These are phyloP conservation scores for Emmonsia crescens DNA, from an alignment of 2,329 filamentous ascomycete species.

Conservation along the genomic window DNA sequence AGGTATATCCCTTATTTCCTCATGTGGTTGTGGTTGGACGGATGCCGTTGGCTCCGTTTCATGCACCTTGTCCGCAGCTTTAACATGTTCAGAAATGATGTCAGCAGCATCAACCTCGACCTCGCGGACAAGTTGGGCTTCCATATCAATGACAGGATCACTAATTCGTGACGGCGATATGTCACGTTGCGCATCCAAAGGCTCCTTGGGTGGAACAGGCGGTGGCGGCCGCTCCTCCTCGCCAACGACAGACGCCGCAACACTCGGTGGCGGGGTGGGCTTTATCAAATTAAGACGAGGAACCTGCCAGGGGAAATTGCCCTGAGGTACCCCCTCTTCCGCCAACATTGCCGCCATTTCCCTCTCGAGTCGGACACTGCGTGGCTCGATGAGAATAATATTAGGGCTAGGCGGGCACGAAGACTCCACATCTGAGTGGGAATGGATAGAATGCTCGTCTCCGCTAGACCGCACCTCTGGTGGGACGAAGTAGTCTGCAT, in stretches of 20 bases:
- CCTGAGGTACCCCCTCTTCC: conserved; percentile 15
- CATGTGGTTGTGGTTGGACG: background rate
- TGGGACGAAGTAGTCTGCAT: conserved; percentile 33
- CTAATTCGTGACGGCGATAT: background rate
- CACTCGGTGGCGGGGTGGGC: conserved; percentile 46
- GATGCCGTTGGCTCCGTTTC: background rate
- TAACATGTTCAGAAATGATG: background rate
- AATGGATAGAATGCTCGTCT: conserved; percentile 23
- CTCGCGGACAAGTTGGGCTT: background rate
- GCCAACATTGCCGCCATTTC: conserved; percentile 10
- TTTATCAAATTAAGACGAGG: conserved; percentile 47
- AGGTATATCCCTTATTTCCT: background rate
- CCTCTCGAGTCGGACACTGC: conserved; percentile 17
- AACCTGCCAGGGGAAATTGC: conserved; percentile 34
- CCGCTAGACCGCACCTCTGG: conserved; percentile 29
- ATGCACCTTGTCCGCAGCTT: background rate
- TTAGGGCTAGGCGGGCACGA: conserved; percentile 18
- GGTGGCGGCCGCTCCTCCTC: conserved; percentile 3
- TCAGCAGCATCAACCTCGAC: background rate
- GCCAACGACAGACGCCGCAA: conserved; percentile 28
- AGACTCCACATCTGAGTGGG: conserved; percentile 6
- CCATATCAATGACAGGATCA: background rate
- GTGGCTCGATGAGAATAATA: conserved; percentile 24
- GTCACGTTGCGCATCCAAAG: background rate
- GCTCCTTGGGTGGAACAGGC: background rate